phyloP scores from a whole-genome alignment of 768 basidiomycete species.

The Peribolospora kevripleyi region DNA sequence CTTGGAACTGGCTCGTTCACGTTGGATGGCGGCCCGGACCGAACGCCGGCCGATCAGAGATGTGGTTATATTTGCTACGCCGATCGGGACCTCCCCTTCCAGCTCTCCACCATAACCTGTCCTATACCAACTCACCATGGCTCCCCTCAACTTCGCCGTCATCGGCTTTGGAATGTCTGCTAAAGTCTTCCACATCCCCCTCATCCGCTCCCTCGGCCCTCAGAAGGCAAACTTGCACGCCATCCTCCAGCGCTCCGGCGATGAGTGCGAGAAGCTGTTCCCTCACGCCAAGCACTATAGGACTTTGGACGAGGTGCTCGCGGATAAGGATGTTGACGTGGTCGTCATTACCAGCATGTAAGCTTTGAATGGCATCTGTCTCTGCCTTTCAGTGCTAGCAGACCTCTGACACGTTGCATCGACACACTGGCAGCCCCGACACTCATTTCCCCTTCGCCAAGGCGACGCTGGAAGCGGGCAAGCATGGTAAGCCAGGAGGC shows the following conservation, averaged over 20 bases:
- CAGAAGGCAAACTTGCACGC: slow-evolving; percentile 40
- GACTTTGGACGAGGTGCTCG: slow-evolving; percentile 35
- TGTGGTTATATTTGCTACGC: no score
- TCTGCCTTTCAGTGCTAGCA: no score
- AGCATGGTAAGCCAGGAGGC: slow-evolving; percentile 12
- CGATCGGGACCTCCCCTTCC: no score
- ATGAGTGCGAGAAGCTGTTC: slow-evolving; percentile 34
- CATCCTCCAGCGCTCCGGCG: slow-evolving; percentile 47
- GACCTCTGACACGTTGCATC: no score
- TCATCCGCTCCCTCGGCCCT: slow-evolving; percentile 40
- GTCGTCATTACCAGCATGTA: slow-evolving; percentile 43
- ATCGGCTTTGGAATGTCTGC: slow-evolving; percentile 9
- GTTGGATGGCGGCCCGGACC: no score
- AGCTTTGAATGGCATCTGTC: no score
- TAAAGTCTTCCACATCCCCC: slow-evolving; percentile 51
- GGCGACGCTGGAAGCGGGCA: slow-evolving; percentile 22
- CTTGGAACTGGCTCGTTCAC: no score
- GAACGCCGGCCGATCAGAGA: no score
- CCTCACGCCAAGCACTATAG: slow-evolving; percentile 31
- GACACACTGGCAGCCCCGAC: slow-evolving; percentile 12
- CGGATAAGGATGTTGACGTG: slow-evolving; percentile 36
- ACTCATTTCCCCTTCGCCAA: slow-evolving; percentile 50
- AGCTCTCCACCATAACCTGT: no score
- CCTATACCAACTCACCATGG: no score
- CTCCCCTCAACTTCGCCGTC: slow-evolving; percentile 4